Evolutionary conservation across 352 stramenopile genomes (phyloP).

Genomic region (Phytophthora multivora): DNA sequence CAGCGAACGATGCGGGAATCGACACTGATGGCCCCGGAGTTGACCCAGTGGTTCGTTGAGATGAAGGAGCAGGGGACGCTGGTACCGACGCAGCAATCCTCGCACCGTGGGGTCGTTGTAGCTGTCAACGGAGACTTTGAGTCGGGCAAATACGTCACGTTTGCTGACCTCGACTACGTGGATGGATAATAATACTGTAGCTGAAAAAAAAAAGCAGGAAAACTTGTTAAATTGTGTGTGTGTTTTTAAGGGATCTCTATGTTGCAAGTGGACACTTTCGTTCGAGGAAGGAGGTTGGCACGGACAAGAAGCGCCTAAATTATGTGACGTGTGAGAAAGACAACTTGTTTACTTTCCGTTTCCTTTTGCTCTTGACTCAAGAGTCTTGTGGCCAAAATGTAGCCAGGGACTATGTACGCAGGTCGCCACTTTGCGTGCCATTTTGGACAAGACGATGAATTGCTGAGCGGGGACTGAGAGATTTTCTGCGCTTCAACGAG

Average conservation of each 20-base stretch:
- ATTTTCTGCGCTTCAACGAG: slow-evolving; percentile 1
- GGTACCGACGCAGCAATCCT: slow-evolving; percentile 53
- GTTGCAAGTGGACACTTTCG: slow-evolving; percentile 17
- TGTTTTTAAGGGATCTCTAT: neutral
- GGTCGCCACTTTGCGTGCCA: neutral
- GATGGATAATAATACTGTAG: slow-evolving; percentile 8
- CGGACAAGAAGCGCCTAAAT: slow-evolving; percentile 9
- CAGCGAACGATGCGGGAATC: slow-evolving; percentile 59
- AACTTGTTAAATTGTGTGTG: too few species aligned
- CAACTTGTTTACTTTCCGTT: slow-evolving; percentile 4
- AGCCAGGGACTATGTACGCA: neutral
- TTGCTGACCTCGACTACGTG: slow-evolving; percentile 53
- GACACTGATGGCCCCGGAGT: slow-evolving; percentile 30
- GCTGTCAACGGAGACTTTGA: slow-evolving; percentile 55
- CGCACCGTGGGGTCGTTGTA: slow-evolving; percentile 58
- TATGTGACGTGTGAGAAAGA: slow-evolving; percentile 3
- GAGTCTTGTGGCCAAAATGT: too few species aligned
- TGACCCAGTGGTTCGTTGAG: slow-evolving; percentile 47
- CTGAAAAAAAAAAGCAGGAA: neutral
- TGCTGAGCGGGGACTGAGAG: slow-evolving; percentile 1
- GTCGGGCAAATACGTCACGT: slow-evolving; percentile 75
- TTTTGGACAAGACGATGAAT: slow-evolving; percentile 2
- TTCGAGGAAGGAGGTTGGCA: slow-evolving; percentile 12
- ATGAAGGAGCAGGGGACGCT: slow-evolving; percentile 65
- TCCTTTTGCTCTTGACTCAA: neutral